Percentiles rank a stretch among this genome's conserved stretches.
Conservation (phyloP, 768 basidiomycete species). For the Naematelia aurantialba region DNA sequence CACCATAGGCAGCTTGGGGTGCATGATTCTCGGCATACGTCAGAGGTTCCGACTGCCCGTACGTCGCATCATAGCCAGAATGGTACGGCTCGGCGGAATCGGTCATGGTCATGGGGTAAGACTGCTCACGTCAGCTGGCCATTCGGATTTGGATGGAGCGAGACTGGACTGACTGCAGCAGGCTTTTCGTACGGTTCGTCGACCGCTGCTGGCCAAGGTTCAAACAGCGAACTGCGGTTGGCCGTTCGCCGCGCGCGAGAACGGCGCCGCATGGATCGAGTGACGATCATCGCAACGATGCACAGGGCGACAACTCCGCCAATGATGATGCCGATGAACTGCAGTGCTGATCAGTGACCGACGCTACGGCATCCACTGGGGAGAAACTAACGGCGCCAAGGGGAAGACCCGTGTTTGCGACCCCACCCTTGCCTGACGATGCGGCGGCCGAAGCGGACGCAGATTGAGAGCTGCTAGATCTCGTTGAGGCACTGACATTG, state of each 20-base stretch:
- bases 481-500: slow-evolving; percentile 13
- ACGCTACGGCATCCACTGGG: not conserved
- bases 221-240: slow-evolving; percentile 35
- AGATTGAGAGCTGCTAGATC: slow-evolving; percentile 2
- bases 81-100: no score
- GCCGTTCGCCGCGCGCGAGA: slow-evolving; percentile 28
- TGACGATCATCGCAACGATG: slow-evolving; percentile 32
- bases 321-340: slow-evolving; percentile 42
- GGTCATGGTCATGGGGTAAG: no score
- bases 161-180: not conserved
- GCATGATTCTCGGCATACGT: no score
- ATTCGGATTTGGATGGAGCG: no score
- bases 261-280: slow-evolving; percentile 31
- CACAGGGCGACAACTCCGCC: slow-evolving; percentile 32
- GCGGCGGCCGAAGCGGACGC: slow-evolving; percentile 16
- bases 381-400: slow-evolving; percentile 37
- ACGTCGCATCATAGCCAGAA: no score
- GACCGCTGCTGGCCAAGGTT: slow-evolving; percentile 33
- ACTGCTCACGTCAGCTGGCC: no score
- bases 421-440: slow-evolving; percentile 19
- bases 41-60: no score
- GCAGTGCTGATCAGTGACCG: not conserved
- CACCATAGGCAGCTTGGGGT: no score
- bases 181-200: no score
- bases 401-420: slow-evolving; percentile 28